Evolutionary conservation across 1,139 yeast genomes (phyloP).

Genomic region (Suhomyces ambrosiae): DNA sequence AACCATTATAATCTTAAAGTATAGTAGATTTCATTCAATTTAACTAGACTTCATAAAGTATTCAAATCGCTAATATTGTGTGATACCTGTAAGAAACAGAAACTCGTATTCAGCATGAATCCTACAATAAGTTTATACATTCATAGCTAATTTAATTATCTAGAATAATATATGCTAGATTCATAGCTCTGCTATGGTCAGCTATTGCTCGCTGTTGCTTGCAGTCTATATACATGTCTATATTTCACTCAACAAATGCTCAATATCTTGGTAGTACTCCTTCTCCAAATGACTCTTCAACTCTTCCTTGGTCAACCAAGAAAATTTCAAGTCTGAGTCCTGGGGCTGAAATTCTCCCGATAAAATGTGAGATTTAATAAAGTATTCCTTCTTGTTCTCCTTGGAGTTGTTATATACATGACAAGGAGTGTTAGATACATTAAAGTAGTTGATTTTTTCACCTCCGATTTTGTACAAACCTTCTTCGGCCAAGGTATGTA

Average conservation of each 20-base stretch:
- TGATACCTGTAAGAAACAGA: too few species aligned
- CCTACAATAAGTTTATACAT: too few species aligned
- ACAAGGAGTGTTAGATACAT: conserved; percentile 86
- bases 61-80: too few species aligned
- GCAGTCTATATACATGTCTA: conserved; percentile 20
- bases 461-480: conserved; percentile 79
- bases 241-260: conserved; percentile 54
- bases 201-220: background rate
- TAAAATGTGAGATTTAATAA: conserved; percentile 84
- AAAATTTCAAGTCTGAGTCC: conserved; percentile 40
- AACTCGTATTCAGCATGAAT: too few species aligned
- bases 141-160: too few species aligned
- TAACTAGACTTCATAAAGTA: too few species aligned
- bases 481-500: conserved; percentile 74
- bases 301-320: conserved; percentile 89
- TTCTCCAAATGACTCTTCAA: conserved; percentile 54
- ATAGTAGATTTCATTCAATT: too few species aligned
- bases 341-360: conserved; percentile 79
- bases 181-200: background rate
- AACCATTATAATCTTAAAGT: too few species aligned
- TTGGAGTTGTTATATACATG: conserved; percentile 53
- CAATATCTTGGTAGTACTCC: conserved; percentile 56
- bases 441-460: conserved; percentile 75
- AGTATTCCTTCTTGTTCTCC: conserved; percentile 52
- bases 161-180: too few species aligned